Evolutionary conservation across 495 filamentous ascomycete species (phyloP), one percentile per base, ranked within the genome.

Genomic region (Staphylotrichum tortipilum): DNA sequence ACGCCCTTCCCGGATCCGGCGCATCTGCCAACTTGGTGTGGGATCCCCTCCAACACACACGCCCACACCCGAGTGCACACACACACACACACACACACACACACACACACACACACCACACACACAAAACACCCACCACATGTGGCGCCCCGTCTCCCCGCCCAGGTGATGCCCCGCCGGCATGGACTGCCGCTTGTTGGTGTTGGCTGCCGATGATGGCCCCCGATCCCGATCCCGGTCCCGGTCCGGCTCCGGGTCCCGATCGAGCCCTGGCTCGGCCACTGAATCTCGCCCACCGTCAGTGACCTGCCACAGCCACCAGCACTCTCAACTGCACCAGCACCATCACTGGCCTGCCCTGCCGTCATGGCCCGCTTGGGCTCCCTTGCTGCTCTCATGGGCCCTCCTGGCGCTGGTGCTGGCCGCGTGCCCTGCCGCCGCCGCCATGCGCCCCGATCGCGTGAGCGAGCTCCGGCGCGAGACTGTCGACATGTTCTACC

Each of bases 401-500:
- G 17, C 40, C 24, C 42, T 57, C 12, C 26, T 51, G 7, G 37
- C 33, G 11, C 17, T 56, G 3, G 14, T 53, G 24, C 40, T 72
- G 58, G 67, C 44, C 61, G 60, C 57, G 18, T 45, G 59, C 56
- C 42, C 52, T 21, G 45, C 26, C 26, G 68, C 64, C 35, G 56
- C 52, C 41, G 71, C 73, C 49, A 82, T 82, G 78, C 71, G 68
- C 22, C 64, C 68, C n/a, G 61, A 57, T 46, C 74, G 69, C 52
- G 66, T 80, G 39, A 63, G 66, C 42, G 65, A 72, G 35, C 63
- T 82, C 45, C 70, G 75, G 28, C 80, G 79, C 60, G 88, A 95
- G 65, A 89, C 91, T 34, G 82, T 89, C 47, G 79, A 83, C 51
- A 89, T 96, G 78, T 97, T 98, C 72, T 96, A 92, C 59, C 94